phyloP scores from a whole-genome alignment of 768 basidiomycete species.

The Hemileccinum impolitum region DNA sequence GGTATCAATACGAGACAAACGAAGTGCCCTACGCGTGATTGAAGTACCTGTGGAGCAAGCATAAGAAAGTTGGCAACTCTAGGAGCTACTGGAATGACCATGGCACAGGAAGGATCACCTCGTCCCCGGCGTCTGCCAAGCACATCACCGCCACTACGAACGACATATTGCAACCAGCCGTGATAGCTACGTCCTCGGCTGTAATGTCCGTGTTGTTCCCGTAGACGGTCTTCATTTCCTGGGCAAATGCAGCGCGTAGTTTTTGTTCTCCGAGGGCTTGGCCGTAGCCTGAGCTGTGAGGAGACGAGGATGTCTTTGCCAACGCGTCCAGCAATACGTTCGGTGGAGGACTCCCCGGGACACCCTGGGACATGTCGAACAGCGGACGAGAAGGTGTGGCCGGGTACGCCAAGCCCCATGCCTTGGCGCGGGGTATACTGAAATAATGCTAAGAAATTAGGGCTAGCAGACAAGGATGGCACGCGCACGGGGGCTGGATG shows the following conservation, averaged over 20 bases:
- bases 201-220: slow-evolving; percentile 52
- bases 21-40: slow-evolving; percentile 48
- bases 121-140: slow-evolving; percentile 66
- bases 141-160: slow-evolving; percentile 61
- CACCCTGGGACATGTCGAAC: slow-evolving; percentile 75
- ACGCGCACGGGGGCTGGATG: slow-evolving; percentile 44
- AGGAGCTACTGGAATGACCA: slow-evolving; percentile 41
- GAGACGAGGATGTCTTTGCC: slow-evolving; percentile 40
- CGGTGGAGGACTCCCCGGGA: slow-evolving; percentile 66
- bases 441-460: background rate
- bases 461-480: too few relatives aligned
- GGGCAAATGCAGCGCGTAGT: slow-evolving; percentile 49
- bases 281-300: slow-evolving; percentile 51
- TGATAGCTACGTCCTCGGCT: too few relatives aligned
- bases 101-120: slow-evolving; percentile 69
- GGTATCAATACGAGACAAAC: background rate
- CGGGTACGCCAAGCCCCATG: slow-evolving; percentile 50
- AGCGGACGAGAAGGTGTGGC: slow-evolving; percentile 44
- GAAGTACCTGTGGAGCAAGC: slow-evolving; percentile 49
- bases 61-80: background rate
- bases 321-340: slow-evolving; percentile 47
- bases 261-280: slow-evolving; percentile 54
- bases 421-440: slow-evolving; percentile 57
- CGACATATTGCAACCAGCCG: slow-evolving; percentile 68
- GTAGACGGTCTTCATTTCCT: slow-evolving; percentile 63